phyloP scores from a whole-genome alignment of 768 basidiomycete species.

The Neoboletus subvelutipes region DNA sequence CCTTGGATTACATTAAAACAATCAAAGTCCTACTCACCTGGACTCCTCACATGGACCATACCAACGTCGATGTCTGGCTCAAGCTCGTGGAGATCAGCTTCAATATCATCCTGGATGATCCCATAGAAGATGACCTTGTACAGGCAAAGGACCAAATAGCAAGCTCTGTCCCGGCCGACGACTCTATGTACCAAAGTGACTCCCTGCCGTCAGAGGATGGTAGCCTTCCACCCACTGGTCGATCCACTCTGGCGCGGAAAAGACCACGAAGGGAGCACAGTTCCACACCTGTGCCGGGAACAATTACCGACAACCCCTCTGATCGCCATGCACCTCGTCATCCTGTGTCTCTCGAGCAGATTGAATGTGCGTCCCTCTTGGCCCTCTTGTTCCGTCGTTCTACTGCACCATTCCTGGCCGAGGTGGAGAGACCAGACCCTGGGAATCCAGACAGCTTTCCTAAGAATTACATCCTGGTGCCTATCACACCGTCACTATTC shows the following conservation, averaged over 20 bases:
- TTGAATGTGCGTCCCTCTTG: constrained; percentile 69
- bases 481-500: constrained; percentile 50
- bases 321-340: constrained; percentile 25
- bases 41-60: constrained; percentile 74
- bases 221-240: constrained; percentile 32
- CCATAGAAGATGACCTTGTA: constrained; percentile 36
- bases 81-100: constrained; percentile 68
- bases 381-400: constrained; percentile 57
- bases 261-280: constrained; percentile 24
- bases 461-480: constrained; percentile 23
- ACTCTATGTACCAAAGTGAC: constrained; percentile 37
- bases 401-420: constrained; percentile 54
- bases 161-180: constrained; percentile 9
- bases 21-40: constrained; percentile 64
- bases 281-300: constrained; percentile 20
- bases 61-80: constrained; percentile 67
- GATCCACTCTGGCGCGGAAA: constrained; percentile 22
- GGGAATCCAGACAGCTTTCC: constrained; percentile 31
- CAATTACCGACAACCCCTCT: constrained; percentile 18
- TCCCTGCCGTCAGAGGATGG: constrained; percentile 30
- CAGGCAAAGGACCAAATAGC: constrained; percentile 24
- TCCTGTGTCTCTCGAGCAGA: constrained; percentile 54
- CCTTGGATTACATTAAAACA: constrained; percentile 80
- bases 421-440: constrained; percentile 29
- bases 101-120: constrained; percentile 71